Conservation (phyloP, 2,329 filamentous ascomycete species). For the Nemania sp. region DNA sequence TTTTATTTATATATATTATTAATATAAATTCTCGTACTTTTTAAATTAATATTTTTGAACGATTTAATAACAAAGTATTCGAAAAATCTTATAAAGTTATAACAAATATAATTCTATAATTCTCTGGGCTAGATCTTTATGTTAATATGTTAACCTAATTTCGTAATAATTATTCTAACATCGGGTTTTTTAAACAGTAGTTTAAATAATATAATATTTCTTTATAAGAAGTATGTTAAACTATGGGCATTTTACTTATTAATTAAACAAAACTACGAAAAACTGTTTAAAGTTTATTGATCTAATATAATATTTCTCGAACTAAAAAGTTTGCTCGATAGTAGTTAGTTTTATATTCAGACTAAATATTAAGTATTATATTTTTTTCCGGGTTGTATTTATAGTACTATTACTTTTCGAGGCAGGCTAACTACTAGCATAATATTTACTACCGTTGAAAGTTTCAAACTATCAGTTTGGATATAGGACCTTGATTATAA, state of each 20-base stretch:
- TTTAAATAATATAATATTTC: background rate
- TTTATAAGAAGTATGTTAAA: constrained; percentile 1
- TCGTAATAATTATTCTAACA: background rate
- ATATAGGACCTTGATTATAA: background rate
- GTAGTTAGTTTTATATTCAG: background rate
- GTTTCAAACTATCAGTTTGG: too few relatives aligned
- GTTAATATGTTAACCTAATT: background rate
- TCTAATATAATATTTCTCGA: background rate
- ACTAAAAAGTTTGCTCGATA: background rate
- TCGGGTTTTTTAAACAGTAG: too few relatives aligned
- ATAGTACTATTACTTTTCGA: background rate
- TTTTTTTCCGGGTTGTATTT: background rate
- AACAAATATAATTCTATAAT: too few relatives aligned
- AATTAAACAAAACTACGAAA: background rate
- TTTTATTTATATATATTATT: too few relatives aligned
- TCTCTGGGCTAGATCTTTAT: background rate
- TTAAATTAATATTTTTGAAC: background rate
- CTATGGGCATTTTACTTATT: background rate
- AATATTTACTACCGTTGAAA: background rate
- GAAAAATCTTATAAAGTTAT: background rate
- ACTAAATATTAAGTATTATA: background rate
- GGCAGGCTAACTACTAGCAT: background rate
- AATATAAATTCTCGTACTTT: too few relatives aligned
- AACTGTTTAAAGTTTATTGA: background rate
- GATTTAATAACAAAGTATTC: background rate